Evolutionary conservation across 106 monocot genomes (phyloP), one percentile per base, ranked within the genome.

Genomic region (Apostasia ramifera): DNA sequence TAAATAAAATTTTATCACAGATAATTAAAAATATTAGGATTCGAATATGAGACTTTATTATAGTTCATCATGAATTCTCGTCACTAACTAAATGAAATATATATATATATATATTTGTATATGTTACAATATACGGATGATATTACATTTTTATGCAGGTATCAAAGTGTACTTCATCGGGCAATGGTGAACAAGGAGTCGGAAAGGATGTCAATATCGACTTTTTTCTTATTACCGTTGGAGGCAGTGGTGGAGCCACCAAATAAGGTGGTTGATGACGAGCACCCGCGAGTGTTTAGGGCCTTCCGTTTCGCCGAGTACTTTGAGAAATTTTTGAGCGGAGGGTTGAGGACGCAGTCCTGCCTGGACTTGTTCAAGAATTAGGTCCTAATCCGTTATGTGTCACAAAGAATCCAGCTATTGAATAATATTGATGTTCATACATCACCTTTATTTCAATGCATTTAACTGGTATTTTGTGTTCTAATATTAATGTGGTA

Each of bases 101-200:
- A 40, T 2, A 60, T 60, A 60, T 60, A 37, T 52, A 47, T 39
- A 53, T 53, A 53, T 40, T 39, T 63, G 7, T 63, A 5, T 4
- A 63, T 6, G 8, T 63, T 11, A 6, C 38, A 8, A 11, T 40
- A 63, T 63, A 15, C 39, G 43, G 43, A 63, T 40, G 62, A 8
- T 41, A 15, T 41, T 39, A 7, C 38, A 15, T 8, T 8, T 6
- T 40, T 40, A 41, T 2, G 37, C n/a, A 59, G 41, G 2, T 83
- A 72, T 57, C 79, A 76, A 53, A 83, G 83, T 44, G 83, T 76
- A 38, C 79, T 76, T 26, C 83, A 83, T 56, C 69, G 83, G 4
- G 83, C 66, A 12, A 60, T 83, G 14, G 79, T 79, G 12, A 79
- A 83, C 61, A 46, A 46, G 57, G 9, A 55, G 9, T 76, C 52